These are phyloP conservation scores for Tolypocladium pustulatum DNA, from an alignment of 2,329 filamentous ascomycete genomes.

Conservation along the genomic window DNA sequence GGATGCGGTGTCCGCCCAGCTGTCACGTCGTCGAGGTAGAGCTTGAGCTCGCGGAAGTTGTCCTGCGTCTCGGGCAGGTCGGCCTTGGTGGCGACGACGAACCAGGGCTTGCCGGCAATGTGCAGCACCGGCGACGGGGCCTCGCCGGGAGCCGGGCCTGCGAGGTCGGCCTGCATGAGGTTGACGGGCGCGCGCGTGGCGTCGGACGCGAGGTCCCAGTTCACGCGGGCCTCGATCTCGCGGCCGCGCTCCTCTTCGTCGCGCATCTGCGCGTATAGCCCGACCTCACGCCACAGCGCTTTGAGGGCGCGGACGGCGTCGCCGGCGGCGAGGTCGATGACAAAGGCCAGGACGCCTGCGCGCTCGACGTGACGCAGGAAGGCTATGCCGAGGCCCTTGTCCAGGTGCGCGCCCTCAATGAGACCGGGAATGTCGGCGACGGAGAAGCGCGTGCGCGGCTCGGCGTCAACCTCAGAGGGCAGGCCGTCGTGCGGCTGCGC, in stretches of 20 bases:
- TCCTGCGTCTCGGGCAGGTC: constrained; percentile 69
- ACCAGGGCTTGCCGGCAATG: constrained; percentile 93
- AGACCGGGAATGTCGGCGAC: constrained; percentile 94
- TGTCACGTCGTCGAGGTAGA: constrained; percentile 59
- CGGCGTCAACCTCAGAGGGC: constrained; percentile 29
- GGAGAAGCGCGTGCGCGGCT: constrained; percentile 68
- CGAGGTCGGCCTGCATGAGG: constrained; percentile 10
- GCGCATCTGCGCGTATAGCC: constrained; percentile 70
- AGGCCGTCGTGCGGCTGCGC: not conserved
- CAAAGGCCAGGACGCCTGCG: constrained; percentile 85
- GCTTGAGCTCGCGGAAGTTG: constrained; percentile 61
- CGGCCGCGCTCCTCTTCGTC: constrained; percentile 62
- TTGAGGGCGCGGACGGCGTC: constrained; percentile 72
- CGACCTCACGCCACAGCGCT: constrained; percentile 82
- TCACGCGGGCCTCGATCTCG: constrained; percentile 44
- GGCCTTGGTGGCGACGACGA: constrained; percentile 88
- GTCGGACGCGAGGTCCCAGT: constrained; percentile 47
- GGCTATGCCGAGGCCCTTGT: constrained; percentile 80
- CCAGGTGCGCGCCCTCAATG: constrained; percentile 84
- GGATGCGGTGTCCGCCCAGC: constrained; percentile 59
- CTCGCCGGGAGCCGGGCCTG: constrained; percentile 1
- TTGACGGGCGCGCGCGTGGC: constrained; percentile 14
- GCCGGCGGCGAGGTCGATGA: constrained; percentile 72
- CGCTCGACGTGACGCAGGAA: constrained; percentile 93
- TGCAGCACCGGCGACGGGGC: constrained; percentile 36